Percentiles rank a stretch among this genome's conserved stretches.
Conservation (phyloP, 805 yeast species). For the Clavispora vitiphila region DNA sequence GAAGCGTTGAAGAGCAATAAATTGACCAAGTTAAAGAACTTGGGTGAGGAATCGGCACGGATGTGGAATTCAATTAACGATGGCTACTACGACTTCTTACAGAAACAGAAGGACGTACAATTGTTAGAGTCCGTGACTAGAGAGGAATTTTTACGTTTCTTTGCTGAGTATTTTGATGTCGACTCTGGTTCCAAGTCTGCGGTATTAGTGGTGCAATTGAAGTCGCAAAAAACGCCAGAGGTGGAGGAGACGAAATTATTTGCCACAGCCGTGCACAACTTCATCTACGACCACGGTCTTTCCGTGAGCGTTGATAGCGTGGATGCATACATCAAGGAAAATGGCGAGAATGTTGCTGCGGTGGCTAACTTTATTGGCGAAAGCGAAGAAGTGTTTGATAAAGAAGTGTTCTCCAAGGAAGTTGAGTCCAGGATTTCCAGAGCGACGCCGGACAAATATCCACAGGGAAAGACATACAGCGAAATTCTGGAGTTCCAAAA, state of each 20-base stretch:
- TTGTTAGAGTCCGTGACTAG: slow-evolving; percentile 50
- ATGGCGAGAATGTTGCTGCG: slow-evolving; percentile 7
- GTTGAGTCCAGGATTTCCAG: slow-evolving; percentile 14
- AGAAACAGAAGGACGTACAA: slow-evolving; percentile 53
- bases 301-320: slow-evolving; percentile 22
- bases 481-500: slow-evolving; percentile 55
- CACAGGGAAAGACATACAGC: slow-evolving; percentile 44
- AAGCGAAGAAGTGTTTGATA: not conserved
- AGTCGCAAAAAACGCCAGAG: slow-evolving; percentile 41
- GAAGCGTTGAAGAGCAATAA: slow-evolving; percentile 63
- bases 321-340: slow-evolving; percentile 9
- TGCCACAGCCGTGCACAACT: slow-evolving; percentile 25
- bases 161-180: slow-evolving; percentile 35
- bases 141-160: slow-evolving; percentile 54
- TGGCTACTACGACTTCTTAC: slow-evolving; percentile 75
- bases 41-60: slow-evolving; percentile 67
- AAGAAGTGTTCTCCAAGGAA: slow-evolving; percentile 9
- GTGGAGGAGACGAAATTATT: slow-evolving; percentile 16
- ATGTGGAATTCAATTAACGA: slow-evolving; percentile 64
- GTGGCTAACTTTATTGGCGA: slow-evolving; percentile 1
- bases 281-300: slow-evolving; percentile 17
- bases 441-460: slow-evolving; percentile 39
- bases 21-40: slow-evolving; percentile 67
- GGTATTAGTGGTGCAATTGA: slow-evolving; percentile 36
- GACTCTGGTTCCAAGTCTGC: slow-evolving; percentile 13